Conservation (phyloP, 768 basidiomycete genomes). For the Phanerochaete sordida region DNA sequence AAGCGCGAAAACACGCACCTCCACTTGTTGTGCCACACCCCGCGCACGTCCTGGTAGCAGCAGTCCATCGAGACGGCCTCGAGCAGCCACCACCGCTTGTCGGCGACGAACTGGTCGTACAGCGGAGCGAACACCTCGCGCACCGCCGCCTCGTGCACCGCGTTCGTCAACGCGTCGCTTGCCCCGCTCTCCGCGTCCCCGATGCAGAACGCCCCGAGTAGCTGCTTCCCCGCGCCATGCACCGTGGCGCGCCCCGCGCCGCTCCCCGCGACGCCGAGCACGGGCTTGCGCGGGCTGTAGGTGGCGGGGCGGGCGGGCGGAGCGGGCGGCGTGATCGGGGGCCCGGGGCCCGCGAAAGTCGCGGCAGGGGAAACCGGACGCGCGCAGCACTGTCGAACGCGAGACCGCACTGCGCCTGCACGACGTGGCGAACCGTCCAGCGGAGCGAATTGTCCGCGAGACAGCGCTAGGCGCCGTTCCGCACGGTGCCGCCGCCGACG, state of each 20-base stretch:
- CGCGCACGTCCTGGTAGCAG: conserved; percentile 52
- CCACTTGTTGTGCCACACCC: conserved; percentile 51
- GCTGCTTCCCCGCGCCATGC: neutral
- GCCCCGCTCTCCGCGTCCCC: neutral
- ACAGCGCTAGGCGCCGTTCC: conserved; percentile 35
- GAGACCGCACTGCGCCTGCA: conserved; percentile 55
- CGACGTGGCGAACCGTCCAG: conserved; percentile 77
- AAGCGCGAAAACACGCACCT: conserved; percentile 39
- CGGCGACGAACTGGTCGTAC: conserved; percentile 46
- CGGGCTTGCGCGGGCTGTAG: neutral
- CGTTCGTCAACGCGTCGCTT: neutral
- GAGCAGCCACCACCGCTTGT: conserved; percentile 63
- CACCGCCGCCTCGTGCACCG: neutral
- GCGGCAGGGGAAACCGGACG: conserved; percentile 36
- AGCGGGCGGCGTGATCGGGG: conserved; percentile 10
- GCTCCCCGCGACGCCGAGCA: neutral
- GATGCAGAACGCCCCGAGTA: neutral
- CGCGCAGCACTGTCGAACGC: conserved; percentile 46
- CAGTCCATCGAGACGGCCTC: conserved; percentile 58
- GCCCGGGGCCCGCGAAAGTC: conserved; percentile 15
- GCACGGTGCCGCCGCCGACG: conserved; percentile 62
- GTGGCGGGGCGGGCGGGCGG: neutral
- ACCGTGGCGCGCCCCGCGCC: neutral
- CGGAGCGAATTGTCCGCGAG: conserved; percentile 62
- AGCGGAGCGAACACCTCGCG: conserved; percentile 48